phyloP scores from a whole-genome alignment of 495 filamentous ascomycete genomes.

The Penicillium argentinense region DNA sequence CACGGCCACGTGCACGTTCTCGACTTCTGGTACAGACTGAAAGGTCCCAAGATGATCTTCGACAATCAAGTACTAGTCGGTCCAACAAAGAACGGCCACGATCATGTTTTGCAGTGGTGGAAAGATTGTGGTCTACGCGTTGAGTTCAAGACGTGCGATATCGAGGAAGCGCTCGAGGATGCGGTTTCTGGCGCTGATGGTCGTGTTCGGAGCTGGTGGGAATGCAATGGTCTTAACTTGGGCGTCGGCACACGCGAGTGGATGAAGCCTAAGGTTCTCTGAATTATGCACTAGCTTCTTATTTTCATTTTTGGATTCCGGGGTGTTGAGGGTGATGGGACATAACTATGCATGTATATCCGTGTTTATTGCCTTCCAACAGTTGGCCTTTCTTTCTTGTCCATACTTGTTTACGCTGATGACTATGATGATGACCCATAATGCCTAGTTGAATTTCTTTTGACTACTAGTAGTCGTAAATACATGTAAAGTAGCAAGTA shows the following conservation, averaged over 20 bases:
- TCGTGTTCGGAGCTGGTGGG: slow-evolving; percentile 82
- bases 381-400: slow-evolving; percentile 3
- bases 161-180: slow-evolving; percentile 92
- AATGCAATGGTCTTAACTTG: slow-evolving; percentile 81
- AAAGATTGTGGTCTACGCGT: slow-evolving; percentile 70
- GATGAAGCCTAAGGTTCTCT: slow-evolving; percentile 79
- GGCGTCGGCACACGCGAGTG: slow-evolving; percentile 87
- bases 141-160: slow-evolving; percentile 93
- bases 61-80: slow-evolving; percentile 87
- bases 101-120: slow-evolving; percentile 90
- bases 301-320: slow-evolving; percentile 1
- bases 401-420: slow-evolving; percentile 8
- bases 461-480: too few relatives aligned
- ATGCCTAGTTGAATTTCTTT: slow-evolving; percentile 30
- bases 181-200: slow-evolving; percentile 60
- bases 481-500: too few relatives aligned
- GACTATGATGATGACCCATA: slow-evolving; percentile 23
- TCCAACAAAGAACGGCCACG: slow-evolving; percentile 82
- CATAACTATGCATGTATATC: background rate
- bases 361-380: background rate
- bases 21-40: slow-evolving; percentile 74
- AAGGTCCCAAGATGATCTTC: slow-evolving; percentile 82
- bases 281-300: slow-evolving; percentile 9
- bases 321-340: background rate
- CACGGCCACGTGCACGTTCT: slow-evolving; percentile 86